Evolutionary conservation across 179 eudicot species (phyloP), one percentile per base, ranked within the genome.

Genomic region (Spergularia azorica): DNA sequence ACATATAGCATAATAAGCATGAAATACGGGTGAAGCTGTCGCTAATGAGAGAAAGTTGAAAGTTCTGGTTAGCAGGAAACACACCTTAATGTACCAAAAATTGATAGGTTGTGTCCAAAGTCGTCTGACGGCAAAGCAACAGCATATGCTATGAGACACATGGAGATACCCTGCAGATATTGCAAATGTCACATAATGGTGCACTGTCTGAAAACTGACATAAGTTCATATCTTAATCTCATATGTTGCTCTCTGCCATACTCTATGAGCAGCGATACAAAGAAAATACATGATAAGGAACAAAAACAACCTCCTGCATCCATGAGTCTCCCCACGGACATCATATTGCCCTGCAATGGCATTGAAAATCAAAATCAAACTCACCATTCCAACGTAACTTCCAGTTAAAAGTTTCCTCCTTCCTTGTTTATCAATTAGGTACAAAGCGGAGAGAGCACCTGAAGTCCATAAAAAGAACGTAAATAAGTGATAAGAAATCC

Each of bases 301-400:
- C 16, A 1, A 62, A 62, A 61, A 5, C 39, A 62, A 21, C 10
- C 65, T 62, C 39, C 65, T 62, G 26, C 75, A 60, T 43, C 57
- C 36, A 58, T 46, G 13, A 20, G 32, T 26, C 32, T 26, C 32
- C 32, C 32, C 32, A 26, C 2, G 32, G 32, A 26, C 32, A 26
- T 26, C 32, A 26, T 26, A 26, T 26, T 26, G 32, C 32, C 32
- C 32, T 26, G 32, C 32, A 26, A 26, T 26, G 32, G 32, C 32
- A 26, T 26, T 26, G 32, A 26, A 26, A 26, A 26, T 26, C 18
- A 56, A 50, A 9, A 74, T 71, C 51, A 65, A 3, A 10, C 88
- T 86, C 74, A 91, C 97, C 97, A 92, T 92, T 79, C 96, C 97
- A 51, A 88, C 39, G 80, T 92, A 92, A 77, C 97, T 92, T 83